Evolutionary conservation across 257 asterid species (phyloP), one percentile per base, ranked within the genome.

Genomic region (Penstemon davidsonii): DNA sequence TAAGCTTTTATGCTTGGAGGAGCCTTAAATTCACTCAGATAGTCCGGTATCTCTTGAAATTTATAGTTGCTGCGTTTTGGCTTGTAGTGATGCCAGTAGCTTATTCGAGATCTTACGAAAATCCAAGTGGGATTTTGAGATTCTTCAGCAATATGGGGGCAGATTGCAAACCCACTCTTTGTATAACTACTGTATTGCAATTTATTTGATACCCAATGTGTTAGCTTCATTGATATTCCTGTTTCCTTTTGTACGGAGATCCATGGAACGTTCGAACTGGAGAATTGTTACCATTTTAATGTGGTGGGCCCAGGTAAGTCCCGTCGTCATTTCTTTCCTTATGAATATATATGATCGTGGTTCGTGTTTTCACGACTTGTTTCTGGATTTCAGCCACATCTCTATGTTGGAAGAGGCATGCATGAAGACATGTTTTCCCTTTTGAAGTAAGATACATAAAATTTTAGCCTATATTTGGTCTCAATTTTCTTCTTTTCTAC

Each of bases 371-470:
- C 67, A 78, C 44, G 15, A 65, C 9, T 68, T 68, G 56, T 66
- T 44, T 39, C 12, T 58, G 53, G 39, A 69, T 73, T 77, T 69
- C 90, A 94, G 99, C 97, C 97, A 44, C 91, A 91, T 85, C 83
- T 87, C 63, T 94, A 88, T 67, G 84, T 94, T 76, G 99, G 97
- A 85, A 87, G 99, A 87, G 99, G 99, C 80, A 91, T 94, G 99
- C 99, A 91, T 42, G 99, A 94, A 81, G 99, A 86, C 79, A 83
- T 82, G 79, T 71, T 91, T 51, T 81, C 99, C 76, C 96, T 94
- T 76, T 77, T 85, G 57, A 93, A 90, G 99, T 93, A 87, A 88
- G 97, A 80, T 59, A 66, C 38, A 55, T 64, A 18, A 62, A 60
- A 37, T 38, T 52, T 72, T 69, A 58, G 60, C 55, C 67, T 69